Conservation (phyloP, 176 grass and related monocot species). For the Ensete glaucum region DNA sequence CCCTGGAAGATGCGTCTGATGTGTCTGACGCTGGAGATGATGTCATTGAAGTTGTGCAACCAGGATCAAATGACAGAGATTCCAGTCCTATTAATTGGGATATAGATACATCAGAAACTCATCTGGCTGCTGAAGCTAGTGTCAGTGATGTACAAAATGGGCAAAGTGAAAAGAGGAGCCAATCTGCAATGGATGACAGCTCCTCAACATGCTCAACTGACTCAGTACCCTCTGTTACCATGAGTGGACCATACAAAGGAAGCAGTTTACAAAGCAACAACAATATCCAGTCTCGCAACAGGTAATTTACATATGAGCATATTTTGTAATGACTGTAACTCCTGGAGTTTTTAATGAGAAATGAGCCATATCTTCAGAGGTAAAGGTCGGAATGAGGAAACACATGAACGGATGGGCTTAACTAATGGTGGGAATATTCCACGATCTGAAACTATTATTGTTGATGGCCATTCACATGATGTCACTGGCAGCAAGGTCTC, state of each 20-base stretch:
- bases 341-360: background rate
- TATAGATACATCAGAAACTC: conserved; percentile 73
- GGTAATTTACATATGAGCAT: conserved; percentile 33
- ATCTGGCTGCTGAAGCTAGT: conserved; percentile 29
- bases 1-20: conserved; percentile 67
- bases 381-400: conserved; percentile 3
- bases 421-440: background rate
- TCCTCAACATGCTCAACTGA: conserved; percentile 88
- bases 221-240: conserved; percentile 51
- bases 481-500: background rate
- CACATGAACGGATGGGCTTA: background rate
- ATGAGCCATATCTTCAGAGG: background rate
- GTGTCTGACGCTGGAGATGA: conserved; percentile 71
- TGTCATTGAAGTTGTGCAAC: conserved; percentile 50
- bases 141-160: conserved; percentile 45
- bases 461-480: background rate
- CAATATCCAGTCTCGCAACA: conserved; percentile 53
- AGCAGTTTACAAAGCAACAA: conserved; percentile 43
- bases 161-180: conserved; percentile 52
- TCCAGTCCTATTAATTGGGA: conserved; percentile 69
- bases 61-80: conserved; percentile 55
- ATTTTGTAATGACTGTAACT: background rate
- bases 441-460: background rate
- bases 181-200: conserved; percentile 58
- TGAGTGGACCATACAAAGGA: conserved; percentile 50